phyloP scores from a whole-genome alignment of 257 asterid species.

The Przewalskia tangutica region DNA sequence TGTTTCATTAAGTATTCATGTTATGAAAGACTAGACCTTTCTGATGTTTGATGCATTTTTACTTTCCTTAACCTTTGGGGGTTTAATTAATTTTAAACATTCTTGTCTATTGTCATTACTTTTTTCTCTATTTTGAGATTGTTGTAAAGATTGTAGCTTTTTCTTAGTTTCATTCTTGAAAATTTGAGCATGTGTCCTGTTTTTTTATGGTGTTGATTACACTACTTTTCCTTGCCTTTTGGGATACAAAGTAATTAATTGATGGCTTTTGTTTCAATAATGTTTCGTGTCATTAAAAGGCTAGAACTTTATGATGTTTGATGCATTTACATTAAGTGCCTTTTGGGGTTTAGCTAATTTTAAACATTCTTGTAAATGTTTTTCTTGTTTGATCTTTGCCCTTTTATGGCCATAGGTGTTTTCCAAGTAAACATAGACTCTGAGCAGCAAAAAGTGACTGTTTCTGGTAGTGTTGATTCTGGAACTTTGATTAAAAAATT shows the following conservation, averaged over 20 bases:
- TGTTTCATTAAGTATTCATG: background rate
- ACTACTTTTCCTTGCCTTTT: background rate
- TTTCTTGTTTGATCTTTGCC: background rate
- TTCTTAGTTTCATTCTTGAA: too few relatives aligned
- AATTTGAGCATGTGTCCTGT: background rate
- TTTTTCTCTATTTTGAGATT: too few relatives aligned
- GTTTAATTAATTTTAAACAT: background rate
- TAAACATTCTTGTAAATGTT: background rate
- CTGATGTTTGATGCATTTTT: background rate
- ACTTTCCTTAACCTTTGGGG: background rate
- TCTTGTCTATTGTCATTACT: background rate
- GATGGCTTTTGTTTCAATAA: background rate
- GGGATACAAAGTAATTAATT: background rate
- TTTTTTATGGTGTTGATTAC: background rate
- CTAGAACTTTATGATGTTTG: conserved; percentile 1
- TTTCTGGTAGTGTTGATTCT: conserved; percentile 51
- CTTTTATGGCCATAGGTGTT: conserved; percentile 33
- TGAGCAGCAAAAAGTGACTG: conserved; percentile 55
- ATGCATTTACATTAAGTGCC: background rate
- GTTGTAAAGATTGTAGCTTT: background rate
- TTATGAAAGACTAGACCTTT: conserved; percentile 3
- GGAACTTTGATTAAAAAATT: conserved; percentile 44
- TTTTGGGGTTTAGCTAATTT: background rate
- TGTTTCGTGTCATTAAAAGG: background rate
- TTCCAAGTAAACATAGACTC: conserved; percentile 52